Evolutionary conservation across 2,329 filamentous ascomycete species (phyloP), one percentile per base, ranked within the genome.

Genomic region (Uncinocarpus reesii): DNA sequence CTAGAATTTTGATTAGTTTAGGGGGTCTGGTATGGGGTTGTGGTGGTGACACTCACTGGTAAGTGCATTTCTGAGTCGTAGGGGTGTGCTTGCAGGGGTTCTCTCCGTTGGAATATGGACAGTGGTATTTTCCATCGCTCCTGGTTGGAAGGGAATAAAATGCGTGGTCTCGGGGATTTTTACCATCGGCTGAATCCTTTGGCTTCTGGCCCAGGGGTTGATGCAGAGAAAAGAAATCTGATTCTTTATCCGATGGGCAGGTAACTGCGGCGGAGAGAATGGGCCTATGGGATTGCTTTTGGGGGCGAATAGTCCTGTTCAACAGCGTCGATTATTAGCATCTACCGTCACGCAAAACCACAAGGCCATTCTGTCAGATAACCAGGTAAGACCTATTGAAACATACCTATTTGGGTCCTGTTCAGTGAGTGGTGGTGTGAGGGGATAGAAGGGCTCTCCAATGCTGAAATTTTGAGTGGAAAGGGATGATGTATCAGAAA

Each of bases 61-160:
- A 96, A 71, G 95, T 94, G 81, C 90, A 95, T 79, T 95, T 95
- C 59, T 96, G 84, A 73, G 93, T 92, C 62, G 93, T 92, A 34
- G 89, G 80, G 71, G 86, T 85, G 79, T 95, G 90, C 67, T 79
- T 84, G 78, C 90, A 96, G 61, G 81, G 75, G 43, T 77, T 71
- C 49, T 74, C 71, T 58, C 80, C 83, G 47, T 57, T 59, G 65
- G 84, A 81, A 75, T 84, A 92, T 4, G 90, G 90, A 75, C 90
- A 96, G 71, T 94, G 87, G 71, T 92, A 96, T 51, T 93, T 78
- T 62, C 87, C 88, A 67, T 95, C 86, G 53, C 57, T 63, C 45
- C 65, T 62, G 37, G 68, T 65, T n/a, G 65, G 59, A 54, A 67
- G 55, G 35, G 66, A 63, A 53, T 70, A 70, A 53, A 61, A 70